These are phyloP conservation scores for Penicillium frequentans DNA, from an alignment of 2,329 filamentous ascomycete genomes.

Conservation along the genomic window DNA sequence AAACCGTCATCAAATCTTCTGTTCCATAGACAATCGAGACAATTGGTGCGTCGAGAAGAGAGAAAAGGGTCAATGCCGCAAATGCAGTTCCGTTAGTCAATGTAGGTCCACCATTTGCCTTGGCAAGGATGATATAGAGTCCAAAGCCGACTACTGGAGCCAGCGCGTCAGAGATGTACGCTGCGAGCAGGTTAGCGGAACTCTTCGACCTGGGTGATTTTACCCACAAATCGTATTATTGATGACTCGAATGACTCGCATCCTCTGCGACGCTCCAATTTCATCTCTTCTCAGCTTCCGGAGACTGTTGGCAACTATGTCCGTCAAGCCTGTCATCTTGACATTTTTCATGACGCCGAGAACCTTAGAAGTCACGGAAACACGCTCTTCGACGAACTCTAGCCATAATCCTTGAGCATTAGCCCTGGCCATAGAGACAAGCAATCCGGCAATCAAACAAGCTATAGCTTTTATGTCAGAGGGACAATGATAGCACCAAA, in stretches of 20 bases:
- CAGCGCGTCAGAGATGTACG: slow-evolving; percentile 16
- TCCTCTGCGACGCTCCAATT: slow-evolving; percentile 11
- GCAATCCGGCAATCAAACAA: slow-evolving; percentile 15
- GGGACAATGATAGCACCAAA: background rate
- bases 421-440: slow-evolving; percentile 14
- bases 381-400: slow-evolving; percentile 17
- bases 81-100: slow-evolving; percentile 18
- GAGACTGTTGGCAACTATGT: slow-evolving; percentile 10
- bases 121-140: slow-evolving; percentile 13
- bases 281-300: slow-evolving; percentile 14
- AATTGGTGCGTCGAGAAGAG: slow-evolving; percentile 19
- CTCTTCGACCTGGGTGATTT: background rate
- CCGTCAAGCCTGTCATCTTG: slow-evolving; percentile 22
- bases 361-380: slow-evolving; percentile 19
- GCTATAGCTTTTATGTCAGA: slow-evolving; percentile 4
- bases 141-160: slow-evolving; percentile 19
- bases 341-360: slow-evolving; percentile 22
- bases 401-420: slow-evolving; percentile 20
- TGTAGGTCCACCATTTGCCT: slow-evolving; percentile 8
- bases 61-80: slow-evolving; percentile 21
- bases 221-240: slow-evolving; percentile 15
- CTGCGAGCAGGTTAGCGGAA: slow-evolving; percentile 3
- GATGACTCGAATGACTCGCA: slow-evolving; percentile 8
- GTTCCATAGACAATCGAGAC: slow-evolving; percentile 12
- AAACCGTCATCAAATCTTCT: slow-evolving; percentile 16